Percentiles rank a stretch among this genome's conserved stretches.
Evolutionary conservation across 1,284 basidiomycete genomes (phyloP).

Genomic region (Albatrellus sp.): DNA sequence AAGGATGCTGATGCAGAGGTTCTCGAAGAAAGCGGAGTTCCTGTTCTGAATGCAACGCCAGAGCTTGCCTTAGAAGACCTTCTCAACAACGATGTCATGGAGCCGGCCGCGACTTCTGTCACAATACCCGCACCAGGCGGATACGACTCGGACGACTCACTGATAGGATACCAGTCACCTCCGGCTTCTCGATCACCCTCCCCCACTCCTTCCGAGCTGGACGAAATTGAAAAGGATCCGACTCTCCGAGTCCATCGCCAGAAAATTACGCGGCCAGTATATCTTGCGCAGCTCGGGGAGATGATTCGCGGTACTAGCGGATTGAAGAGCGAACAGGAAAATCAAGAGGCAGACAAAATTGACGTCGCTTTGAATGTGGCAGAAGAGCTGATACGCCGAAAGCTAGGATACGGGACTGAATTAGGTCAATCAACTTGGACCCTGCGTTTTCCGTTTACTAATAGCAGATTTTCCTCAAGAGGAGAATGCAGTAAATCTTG

Average conservation of each 20-base stretch:
- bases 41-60: not conserved
- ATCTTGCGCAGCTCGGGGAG: constrained; percentile 68
- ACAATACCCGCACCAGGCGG: constrained; percentile 16
- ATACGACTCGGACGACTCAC: constrained; percentile 73
- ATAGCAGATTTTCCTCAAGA: constrained; percentile 27
- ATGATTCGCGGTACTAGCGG: constrained; percentile 44
- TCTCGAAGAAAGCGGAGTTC: constrained; percentile 2
- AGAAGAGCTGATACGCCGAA: constrained; percentile 73
- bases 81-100: not conserved
- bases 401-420: constrained; percentile 74
- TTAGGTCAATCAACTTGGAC: constrained; percentile 43
- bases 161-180: constrained; percentile 63
- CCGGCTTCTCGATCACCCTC: constrained; percentile 66
- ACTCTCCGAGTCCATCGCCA: constrained; percentile 54
- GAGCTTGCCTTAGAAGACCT: not conserved
- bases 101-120: constrained; percentile 1
- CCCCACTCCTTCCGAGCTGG: constrained; percentile 68
- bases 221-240: constrained; percentile 78
- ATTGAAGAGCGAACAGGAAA: constrained; percentile 38
- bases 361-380: constrained; percentile 71
- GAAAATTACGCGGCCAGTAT: constrained; percentile 67
- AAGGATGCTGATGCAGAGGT: constrained; percentile 37
- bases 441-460: constrained; percentile 1
- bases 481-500: constrained; percentile 82
- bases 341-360: constrained; percentile 61